Percentiles rank a stretch among this genome's conserved stretches.
Conservation (phyloP, 306 rosid species). For the Sicyos baderoa region DNA sequence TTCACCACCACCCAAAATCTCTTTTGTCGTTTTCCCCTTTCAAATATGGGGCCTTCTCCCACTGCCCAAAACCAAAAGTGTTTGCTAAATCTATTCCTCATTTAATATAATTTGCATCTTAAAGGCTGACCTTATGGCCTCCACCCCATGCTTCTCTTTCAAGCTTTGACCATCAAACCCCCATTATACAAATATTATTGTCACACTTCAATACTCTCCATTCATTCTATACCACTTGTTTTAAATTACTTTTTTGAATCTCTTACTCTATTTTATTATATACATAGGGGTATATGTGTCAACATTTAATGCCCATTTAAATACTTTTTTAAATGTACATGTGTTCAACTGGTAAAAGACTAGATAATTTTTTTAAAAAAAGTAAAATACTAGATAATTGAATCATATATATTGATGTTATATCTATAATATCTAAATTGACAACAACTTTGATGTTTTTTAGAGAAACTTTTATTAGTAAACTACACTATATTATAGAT, state of each 20-base stretch:
- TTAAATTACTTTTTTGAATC: background rate
- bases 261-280: background rate
- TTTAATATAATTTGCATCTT: background rate
- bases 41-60: background rate
- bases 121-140: background rate
- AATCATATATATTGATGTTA: no score
- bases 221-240: background rate
- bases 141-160: background rate
- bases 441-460: no score
- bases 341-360: no score
- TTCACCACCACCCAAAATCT: background rate
- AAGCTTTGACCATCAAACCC: background rate
- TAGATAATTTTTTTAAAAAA: no score
- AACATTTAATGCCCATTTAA: background rate
- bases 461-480: background rate
- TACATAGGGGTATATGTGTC: background rate
- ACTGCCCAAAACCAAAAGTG: background rate
- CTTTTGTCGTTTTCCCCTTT: background rate
- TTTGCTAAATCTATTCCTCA: conserved; percentile 1
- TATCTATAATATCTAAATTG: no score
- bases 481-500: no score
- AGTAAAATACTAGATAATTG: no score
- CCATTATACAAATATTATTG: background rate
- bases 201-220: background rate
- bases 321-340: background rate